Conservation (phyloP, 1,284 basidiomycete species). For the Stygiomarasmius scandens region DNA sequence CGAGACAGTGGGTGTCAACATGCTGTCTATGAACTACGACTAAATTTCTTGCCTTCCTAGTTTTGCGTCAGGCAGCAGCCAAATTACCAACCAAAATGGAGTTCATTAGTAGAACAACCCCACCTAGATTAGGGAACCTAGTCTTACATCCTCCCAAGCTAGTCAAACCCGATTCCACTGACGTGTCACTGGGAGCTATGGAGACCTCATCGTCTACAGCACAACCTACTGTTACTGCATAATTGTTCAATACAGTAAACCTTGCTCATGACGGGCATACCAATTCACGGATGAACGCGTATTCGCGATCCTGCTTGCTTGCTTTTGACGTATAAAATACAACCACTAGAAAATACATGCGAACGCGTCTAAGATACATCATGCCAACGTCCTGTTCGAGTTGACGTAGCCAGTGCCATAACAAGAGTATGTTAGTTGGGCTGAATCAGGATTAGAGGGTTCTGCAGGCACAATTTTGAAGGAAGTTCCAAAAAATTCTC, state of each 20-base stretch:
- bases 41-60: conserved; percentile 44
- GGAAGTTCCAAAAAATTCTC: conserved; percentile 77
- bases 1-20: conserved; percentile 71
- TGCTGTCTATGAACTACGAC: too few relatives aligned
- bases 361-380: conserved; percentile 20
- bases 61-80: conserved; percentile 85
- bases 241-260: too few relatives aligned
- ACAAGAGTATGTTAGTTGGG: conserved; percentile 73
- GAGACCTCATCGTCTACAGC: neutral
- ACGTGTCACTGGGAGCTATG: neutral
- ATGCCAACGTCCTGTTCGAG: conserved; percentile 73
- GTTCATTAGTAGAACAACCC: conserved; percentile 75
- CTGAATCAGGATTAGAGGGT: conserved; percentile 46
- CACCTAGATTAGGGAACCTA: conserved; percentile 80
- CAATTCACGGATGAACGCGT: too few relatives aligned
- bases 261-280: too few relatives aligned
- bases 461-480: conserved; percentile 61
- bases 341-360: neutral
- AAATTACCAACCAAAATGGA: conserved; percentile 92
- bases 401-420: conserved; percentile 81
- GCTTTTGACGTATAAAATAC: neutral
- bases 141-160: conserved; percentile 51
- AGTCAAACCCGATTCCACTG: neutral
- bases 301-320: too few relatives aligned
- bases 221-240: neutral